phyloP scores from a whole-genome alignment of 2,329 filamentous ascomycete genomes.

The Dactylellina cionopaga region DNA sequence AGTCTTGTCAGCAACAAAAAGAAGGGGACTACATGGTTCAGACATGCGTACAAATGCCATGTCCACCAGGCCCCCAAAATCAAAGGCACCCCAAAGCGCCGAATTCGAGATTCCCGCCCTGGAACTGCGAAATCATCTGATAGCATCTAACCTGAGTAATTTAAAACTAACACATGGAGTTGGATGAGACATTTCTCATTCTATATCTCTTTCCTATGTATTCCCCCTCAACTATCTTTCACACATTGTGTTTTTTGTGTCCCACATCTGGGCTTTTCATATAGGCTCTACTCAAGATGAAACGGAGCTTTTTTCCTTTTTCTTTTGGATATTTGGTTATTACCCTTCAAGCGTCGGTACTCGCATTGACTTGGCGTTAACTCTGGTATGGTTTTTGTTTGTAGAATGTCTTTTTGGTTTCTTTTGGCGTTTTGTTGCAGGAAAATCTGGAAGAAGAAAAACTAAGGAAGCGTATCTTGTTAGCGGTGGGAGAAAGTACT shows the following conservation, averaged over 20 bases:
- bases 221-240: too few relatives aligned
- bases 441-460: background rate
- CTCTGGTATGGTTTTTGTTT: slow-evolving; percentile 32
- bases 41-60: slow-evolving; percentile 78
- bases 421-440: background rate
- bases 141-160: slow-evolving; percentile 17
- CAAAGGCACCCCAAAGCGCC: slow-evolving; percentile 75
- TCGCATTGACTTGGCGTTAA: slow-evolving; percentile 18
- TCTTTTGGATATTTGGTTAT: too few relatives aligned
- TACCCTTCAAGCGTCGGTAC: too few relatives aligned
- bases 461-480: too few relatives aligned
- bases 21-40: slow-evolving; percentile 91
- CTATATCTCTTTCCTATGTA: background rate
- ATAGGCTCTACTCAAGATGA: too few relatives aligned
- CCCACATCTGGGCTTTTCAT: background rate
- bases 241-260: too few relatives aligned
- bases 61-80: slow-evolving; percentile 72
- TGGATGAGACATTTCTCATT: too few relatives aligned
- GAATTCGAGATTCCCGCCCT: slow-evolving; percentile 57
- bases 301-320: slow-evolving; percentile 3
- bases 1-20: slow-evolving; percentile 85
- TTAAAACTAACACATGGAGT: slow-evolving; percentile 14
- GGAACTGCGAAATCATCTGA: slow-evolving; percentile 47
- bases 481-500: background rate
- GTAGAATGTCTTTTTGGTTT: background rate